A percentile compares a stretch with the other conserved stretches of the same genome.
Evolutionary conservation across 2,329 filamentous ascomycete species (phyloP).

Genomic region (Hirsutella thompsonii): DNA sequence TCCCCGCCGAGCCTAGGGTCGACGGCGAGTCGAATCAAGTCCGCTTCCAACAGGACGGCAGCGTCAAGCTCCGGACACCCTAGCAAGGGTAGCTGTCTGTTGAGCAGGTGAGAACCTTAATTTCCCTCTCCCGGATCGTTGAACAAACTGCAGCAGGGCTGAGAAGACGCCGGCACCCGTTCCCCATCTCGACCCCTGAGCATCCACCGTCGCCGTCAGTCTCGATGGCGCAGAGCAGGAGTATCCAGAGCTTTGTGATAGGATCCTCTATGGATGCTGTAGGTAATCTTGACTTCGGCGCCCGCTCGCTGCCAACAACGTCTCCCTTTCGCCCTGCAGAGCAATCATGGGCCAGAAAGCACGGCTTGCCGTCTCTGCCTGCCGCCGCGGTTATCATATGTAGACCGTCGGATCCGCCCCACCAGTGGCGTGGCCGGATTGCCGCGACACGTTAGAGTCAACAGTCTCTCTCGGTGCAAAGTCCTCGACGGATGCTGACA

Average conservation of each 20-base stretch:
- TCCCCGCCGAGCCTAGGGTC: not conserved
- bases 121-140: conserved; percentile 7
- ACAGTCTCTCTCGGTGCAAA: not conserved
- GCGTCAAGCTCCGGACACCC: not conserved
- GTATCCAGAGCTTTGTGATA: too few species aligned
- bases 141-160: conserved; percentile 1
- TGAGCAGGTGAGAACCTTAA: conserved; percentile 15
- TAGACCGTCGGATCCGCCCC: conserved; percentile 1
- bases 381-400: not conserved
- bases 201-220: not conserved
- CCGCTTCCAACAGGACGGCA: not conserved
- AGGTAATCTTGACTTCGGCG: too few species aligned
- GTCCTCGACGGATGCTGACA: not conserved
- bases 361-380: not conserved
- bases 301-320: too few species aligned
- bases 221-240: not conserved
- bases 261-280: too few species aligned
- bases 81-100: not conserved
- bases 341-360: too few species aligned
- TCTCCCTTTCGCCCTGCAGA: too few species aligned
- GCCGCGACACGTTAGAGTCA: not conserved
- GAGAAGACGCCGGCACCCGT: not conserved
- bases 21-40: not conserved
- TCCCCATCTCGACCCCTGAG: not conserved
- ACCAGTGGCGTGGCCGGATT: not conserved